A percentile compares a stretch with the other conserved stretches of the same genome.
These are phyloP conservation scores for Saccharomycopsis schoenii DNA, from an alignment of 805 yeast genomes.

Conservation along the genomic window DNA sequence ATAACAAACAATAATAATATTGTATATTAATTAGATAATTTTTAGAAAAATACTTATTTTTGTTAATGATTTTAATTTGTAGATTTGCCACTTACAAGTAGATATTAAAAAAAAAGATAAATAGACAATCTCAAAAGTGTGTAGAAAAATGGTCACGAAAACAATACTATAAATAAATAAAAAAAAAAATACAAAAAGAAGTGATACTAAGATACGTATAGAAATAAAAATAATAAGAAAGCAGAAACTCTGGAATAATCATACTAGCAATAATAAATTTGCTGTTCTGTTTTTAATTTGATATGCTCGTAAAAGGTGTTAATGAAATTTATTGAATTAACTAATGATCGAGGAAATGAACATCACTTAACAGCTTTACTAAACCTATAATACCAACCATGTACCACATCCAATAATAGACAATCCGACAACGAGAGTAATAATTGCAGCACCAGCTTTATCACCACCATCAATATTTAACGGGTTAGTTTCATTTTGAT, in stretches of 20 bases:
- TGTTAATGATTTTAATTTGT: background rate
- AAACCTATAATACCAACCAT: conserved; percentile 33
- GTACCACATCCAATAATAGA: conserved; percentile 33
- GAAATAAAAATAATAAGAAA: background rate
- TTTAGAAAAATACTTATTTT: background rate
- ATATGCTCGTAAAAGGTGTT: too few species aligned
- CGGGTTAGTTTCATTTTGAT: conserved; percentile 29
- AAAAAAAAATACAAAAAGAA: background rate
- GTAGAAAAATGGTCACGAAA: background rate
- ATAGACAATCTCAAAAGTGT: background rate
- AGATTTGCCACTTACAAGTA: background rate
- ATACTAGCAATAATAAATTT: background rate
- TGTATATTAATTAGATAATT: background rate
- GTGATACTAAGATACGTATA: background rate
- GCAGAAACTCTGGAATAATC: background rate
- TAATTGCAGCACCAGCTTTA: conserved; percentile 60
- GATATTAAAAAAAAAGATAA: background rate
- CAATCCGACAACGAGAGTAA: conserved; percentile 47
- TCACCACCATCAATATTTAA: conserved; percentile 37
- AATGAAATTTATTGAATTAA: too few species aligned
- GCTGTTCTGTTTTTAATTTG: background rate
- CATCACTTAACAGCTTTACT: background rate
- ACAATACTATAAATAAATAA: background rate
- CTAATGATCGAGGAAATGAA: too few species aligned
- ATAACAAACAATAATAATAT: background rate